Conservation (phyloP, 768 basidiomycete species). For the Ramaria sp. region DNA sequence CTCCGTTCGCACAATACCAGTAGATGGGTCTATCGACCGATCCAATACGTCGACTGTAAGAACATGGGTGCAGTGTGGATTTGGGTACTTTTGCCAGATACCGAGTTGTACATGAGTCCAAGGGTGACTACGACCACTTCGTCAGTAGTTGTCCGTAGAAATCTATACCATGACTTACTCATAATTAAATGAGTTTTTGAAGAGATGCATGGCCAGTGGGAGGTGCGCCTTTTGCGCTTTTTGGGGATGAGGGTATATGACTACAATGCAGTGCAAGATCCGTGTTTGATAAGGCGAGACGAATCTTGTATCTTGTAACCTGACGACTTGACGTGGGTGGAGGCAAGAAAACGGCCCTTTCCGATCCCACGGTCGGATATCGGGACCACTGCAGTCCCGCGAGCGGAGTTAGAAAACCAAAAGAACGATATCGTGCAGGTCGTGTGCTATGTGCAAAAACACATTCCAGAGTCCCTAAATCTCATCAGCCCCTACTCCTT, state of each 20-base stretch:
- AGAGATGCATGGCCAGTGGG: constrained; percentile 58
- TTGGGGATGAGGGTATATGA: background rate
- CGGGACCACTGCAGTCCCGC: too few species aligned
- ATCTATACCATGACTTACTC: constrained; percentile 42
- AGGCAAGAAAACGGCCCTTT: too few species aligned
- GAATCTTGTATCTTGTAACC: too few species aligned
- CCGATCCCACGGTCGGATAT: too few species aligned
- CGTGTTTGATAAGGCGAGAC: too few species aligned
- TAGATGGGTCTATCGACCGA: constrained; percentile 69
- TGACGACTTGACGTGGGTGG: too few species aligned
- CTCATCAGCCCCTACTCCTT: background rate
- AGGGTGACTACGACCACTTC: constrained; percentile 48
- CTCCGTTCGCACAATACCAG: constrained; percentile 87
- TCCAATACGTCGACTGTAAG: constrained; percentile 80
- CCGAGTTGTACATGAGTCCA: constrained; percentile 88
- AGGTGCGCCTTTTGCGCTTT: constrained; percentile 8
- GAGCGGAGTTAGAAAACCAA: too few species aligned
- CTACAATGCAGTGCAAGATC: too few species aligned
- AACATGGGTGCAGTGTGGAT: constrained; percentile 84
- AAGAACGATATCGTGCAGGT: too few species aligned
- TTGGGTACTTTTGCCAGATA: constrained; percentile 96
- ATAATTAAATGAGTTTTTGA: constrained; percentile 74
- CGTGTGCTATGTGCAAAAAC: too few species aligned
- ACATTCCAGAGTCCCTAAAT: too few species aligned
- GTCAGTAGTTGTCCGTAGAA: constrained; percentile 13